These are phyloP conservation scores for Boletus rubroflammeus DNA, from an alignment of 768 basidiomycete species.

Conservation along the genomic window DNA sequence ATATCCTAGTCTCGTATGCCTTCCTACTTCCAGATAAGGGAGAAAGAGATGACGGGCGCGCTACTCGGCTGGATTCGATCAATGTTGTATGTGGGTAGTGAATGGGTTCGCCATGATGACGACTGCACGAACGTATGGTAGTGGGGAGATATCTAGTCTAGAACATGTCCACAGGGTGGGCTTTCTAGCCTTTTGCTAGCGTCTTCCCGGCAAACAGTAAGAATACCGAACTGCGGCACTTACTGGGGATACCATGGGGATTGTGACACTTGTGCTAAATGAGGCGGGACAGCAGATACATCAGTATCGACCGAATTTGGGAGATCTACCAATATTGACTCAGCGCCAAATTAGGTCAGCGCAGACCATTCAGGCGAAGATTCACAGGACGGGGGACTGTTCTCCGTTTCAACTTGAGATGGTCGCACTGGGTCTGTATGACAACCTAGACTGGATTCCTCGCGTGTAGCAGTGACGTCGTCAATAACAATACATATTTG, in stretches of 20 bases:
- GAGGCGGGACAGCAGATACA: neutral
- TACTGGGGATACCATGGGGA: neutral
- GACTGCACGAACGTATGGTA: neutral
- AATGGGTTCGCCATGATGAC: neutral
- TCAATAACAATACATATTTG: neutral
- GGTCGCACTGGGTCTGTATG: neutral
- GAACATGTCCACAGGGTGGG: neutral
- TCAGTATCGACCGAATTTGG: neutral
- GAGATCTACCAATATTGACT: neutral
- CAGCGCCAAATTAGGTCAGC: neutral
- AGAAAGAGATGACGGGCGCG: neutral
- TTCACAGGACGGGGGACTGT: neutral
- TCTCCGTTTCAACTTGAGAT: neutral
- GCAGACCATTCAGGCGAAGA: neutral
- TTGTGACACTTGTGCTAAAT: too few relatives aligned
- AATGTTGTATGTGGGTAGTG: neutral
- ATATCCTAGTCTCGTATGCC: neutral
- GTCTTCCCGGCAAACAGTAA: neutral
- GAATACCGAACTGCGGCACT: neutral
- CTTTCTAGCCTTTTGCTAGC: neutral
- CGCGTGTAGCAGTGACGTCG: neutral
- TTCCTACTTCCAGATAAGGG: neutral
- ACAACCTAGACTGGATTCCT: neutral
- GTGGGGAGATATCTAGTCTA: neutral
- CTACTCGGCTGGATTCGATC: neutral